Conservation (phyloP, 2,329 filamentous ascomycete species). For the Orbilia brochopaga region DNA sequence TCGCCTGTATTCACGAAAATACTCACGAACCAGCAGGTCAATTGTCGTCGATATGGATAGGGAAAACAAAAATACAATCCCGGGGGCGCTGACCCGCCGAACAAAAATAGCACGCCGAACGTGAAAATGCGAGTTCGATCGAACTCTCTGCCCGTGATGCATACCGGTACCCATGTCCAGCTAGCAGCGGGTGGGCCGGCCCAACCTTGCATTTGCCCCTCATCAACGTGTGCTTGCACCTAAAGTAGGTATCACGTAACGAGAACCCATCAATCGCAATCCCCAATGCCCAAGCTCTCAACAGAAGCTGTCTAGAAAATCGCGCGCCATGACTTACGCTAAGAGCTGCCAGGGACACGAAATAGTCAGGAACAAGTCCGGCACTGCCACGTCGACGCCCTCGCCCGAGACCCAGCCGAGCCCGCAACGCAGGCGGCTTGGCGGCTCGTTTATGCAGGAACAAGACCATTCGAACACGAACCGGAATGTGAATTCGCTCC, state of each 20-base stretch:
- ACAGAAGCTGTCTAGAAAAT: background rate
- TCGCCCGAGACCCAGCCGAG: background rate
- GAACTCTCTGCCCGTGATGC: too few species aligned
- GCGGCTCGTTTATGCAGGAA: slow-evolving; percentile 42
- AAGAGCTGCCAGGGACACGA: background rate
- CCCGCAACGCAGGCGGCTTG: slow-evolving; percentile 26
- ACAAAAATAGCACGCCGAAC: too few species aligned
- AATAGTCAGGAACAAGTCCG: background rate
- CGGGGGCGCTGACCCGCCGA: too few species aligned
- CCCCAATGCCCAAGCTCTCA: background rate
- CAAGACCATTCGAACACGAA: slow-evolving; percentile 11
- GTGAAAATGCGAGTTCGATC: too few species aligned
- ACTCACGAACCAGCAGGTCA: too few species aligned
- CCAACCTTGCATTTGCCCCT: too few species aligned
- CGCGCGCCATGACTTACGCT: background rate
- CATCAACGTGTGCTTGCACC: too few species aligned
- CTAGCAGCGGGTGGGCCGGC: too few species aligned
- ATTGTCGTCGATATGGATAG: too few species aligned
- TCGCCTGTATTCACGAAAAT: too few species aligned
- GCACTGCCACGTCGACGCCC: slow-evolving; percentile 4
- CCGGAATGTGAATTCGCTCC: background rate
- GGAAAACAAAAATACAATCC: too few species aligned
- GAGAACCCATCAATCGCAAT: background rate
- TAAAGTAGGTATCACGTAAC: background rate
- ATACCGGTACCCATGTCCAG: too few species aligned